Base-by-base conservation (phyloP, 2,329 filamentous ascomycete genomes). In the Xylaria sp. region DNA sequence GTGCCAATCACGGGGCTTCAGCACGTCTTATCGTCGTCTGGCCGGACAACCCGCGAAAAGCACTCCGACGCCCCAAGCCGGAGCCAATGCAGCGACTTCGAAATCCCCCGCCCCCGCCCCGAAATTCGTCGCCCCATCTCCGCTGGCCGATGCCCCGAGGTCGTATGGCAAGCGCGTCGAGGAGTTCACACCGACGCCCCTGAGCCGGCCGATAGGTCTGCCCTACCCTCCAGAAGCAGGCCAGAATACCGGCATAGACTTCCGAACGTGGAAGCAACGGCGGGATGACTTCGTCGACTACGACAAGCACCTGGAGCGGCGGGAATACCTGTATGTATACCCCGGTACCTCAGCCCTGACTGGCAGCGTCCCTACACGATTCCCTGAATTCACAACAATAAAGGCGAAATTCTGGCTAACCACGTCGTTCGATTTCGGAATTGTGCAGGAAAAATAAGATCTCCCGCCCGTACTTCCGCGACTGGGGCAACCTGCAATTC, bases 391-490 rank as follows among this genome's bases (percentile, higher is more conserved):
- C 33, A 42, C 3, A 10, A 10, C 6, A 44, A 3, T 46, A n/a
- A 26, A 51, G 46, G 11, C 11, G 6, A 46, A 48, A 26, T 23
- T 28, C 46, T n/a, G 20, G 53, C 68, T 70, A 63, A 70, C 62
- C 31, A 48, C 23, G 36, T 38, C 51, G 11, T 56, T 23, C 23
- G 1, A 28, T 31, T 44, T 10, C 20, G 26, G 26, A 46, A 26
- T 28, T 11, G 3, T 51, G 23, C 49, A 73, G 71, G 11, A 70
- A 68, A 48, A 54, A 53, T 33, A 70, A 71, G 51, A 65, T 73
- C 0, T 66, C 71, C 15, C 92, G 93, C 67, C 94, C 95, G 2
- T 99, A 99, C 81, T 99, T 97, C 83, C 92, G 94, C 79, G 95
- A 99, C 85, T 97, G 94, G 92, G 89, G 88, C 68, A 96, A 97